These are phyloP conservation scores for Postia placenta DNA, from an alignment of 768 basidiomycete species.

Conservation along the genomic window DNA sequence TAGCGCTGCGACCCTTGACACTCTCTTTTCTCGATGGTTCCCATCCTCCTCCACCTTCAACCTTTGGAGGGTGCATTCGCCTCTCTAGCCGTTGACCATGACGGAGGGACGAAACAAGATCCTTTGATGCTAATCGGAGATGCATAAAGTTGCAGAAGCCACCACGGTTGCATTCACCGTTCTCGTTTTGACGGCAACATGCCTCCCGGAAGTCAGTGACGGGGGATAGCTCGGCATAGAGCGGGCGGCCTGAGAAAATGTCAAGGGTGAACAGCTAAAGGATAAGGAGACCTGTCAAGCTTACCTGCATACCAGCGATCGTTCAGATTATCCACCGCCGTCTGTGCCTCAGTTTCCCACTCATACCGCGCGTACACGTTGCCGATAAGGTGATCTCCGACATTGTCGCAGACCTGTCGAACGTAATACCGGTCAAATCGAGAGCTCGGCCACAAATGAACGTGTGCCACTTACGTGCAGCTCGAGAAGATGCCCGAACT, in stretches of 20 bases:
- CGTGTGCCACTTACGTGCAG: slow-evolving; percentile 63
- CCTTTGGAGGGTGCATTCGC: slow-evolving; percentile 62
- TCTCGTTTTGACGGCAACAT: slow-evolving; percentile 97
- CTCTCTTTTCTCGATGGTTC: slow-evolving; percentile 68
- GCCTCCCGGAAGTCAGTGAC: slow-evolving; percentile 99
- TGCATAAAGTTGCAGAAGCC: slow-evolving; percentile 99
- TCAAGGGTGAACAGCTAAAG: background rate
- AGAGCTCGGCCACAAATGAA: slow-evolving; percentile 1
- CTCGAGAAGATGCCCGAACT: slow-evolving; percentile 94
- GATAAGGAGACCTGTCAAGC: slow-evolving; percentile 20
- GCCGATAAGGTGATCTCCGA: slow-evolving; percentile 97
- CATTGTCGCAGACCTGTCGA: slow-evolving; percentile 91
- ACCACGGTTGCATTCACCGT: slow-evolving; percentile 96
- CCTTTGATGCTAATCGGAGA: slow-evolving; percentile 79
- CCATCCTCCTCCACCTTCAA: slow-evolving; percentile 71
- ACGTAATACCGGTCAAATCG: background rate
- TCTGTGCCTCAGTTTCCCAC: slow-evolving; percentile 96
- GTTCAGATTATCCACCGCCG: slow-evolving; percentile 89
- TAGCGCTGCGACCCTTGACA: slow-evolving; percentile 67
- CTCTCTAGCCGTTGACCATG: slow-evolving; percentile 83
- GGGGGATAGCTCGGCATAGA: slow-evolving; percentile 96
- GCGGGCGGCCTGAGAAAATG: slow-evolving; percentile 64
- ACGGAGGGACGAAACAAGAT: slow-evolving; percentile 71
- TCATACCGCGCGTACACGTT: slow-evolving; percentile 98
- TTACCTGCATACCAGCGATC: slow-evolving; percentile 97